phyloP scores from a whole-genome alignment of 2,329 filamentous ascomycete genomes.

The Clarireedia homoeocarpa region DNA sequence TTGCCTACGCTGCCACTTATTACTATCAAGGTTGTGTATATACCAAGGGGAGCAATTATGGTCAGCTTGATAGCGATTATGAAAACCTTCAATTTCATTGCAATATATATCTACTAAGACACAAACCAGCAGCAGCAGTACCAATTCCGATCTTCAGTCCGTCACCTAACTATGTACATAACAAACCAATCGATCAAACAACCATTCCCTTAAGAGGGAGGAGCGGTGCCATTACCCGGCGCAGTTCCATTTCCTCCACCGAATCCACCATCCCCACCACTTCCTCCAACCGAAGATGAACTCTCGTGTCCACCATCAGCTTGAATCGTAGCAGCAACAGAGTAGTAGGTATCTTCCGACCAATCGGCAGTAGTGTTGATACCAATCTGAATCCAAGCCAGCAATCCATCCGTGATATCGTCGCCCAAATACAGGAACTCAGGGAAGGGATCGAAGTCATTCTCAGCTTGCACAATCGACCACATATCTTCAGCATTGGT shows the following conservation, averaged over 20 bases:
- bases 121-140: too few relatives aligned
- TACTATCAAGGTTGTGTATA: too few relatives aligned
- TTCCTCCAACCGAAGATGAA: background rate
- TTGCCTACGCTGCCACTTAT: too few relatives aligned
- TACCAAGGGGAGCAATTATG: too few relatives aligned
- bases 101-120: too few relatives aligned
- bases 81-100: too few relatives aligned
- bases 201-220: background rate
- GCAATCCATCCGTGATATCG: constrained; percentile 36
- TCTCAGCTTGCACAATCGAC: constrained; percentile 38
- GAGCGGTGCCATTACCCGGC: background rate
- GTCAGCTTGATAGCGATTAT: too few relatives aligned
- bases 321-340: constrained; percentile 13
- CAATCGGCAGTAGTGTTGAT: constrained; percentile 32
- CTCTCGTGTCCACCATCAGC: constrained; percentile 15
- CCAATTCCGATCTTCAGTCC: too few relatives aligned
- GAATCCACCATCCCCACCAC: background rate
- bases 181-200: too few relatives aligned
- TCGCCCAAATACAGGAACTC: constrained; percentile 47
- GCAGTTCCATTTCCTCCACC: background rate
- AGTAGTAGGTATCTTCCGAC: constrained; percentile 12
- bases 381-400: constrained; percentile 42
- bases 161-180: too few relatives aligned
- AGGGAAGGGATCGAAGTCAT: constrained; percentile 42
- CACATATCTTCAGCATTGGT: constrained; percentile 40